Conservation (phyloP, 768 basidiomycete species). For the Russula abietina region DNA sequence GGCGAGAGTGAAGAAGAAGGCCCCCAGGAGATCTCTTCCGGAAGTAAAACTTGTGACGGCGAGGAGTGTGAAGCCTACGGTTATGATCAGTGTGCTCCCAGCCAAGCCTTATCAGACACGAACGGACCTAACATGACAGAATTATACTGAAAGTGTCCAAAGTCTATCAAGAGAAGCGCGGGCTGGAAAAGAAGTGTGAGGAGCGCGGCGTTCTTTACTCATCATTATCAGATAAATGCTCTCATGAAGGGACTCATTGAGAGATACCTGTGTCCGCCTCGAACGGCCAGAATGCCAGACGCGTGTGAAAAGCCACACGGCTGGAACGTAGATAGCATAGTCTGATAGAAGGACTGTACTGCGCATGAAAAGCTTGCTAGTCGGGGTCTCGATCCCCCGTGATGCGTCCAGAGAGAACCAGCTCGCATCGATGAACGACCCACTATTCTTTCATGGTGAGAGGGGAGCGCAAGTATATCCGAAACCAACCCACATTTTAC, state of each 20-base stretch:
- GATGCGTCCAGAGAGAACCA: slow-evolving; percentile 73
- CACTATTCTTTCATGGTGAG: slow-evolving; percentile 33
- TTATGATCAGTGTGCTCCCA: background rate
- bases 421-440: slow-evolving; percentile 42
- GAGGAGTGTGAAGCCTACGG: slow-evolving; percentile 58
- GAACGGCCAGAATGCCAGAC: slow-evolving; percentile 67
- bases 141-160: slow-evolving; percentile 95
- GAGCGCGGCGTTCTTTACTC: slow-evolving; percentile 53
- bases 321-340: slow-evolving; percentile 65
- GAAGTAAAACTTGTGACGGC: slow-evolving; percentile 63
- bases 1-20: slow-evolving; percentile 74
- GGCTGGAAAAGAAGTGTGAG: slow-evolving; percentile 77
- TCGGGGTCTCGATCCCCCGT: slow-evolving; percentile 62
- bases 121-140: slow-evolving; percentile 81
- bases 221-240: background rate
- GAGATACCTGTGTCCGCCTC: slow-evolving; percentile 66
- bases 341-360: slow-evolving; percentile 66
- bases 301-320: slow-evolving; percentile 58
- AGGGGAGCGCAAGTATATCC: background rate
- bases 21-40: slow-evolving; percentile 68
- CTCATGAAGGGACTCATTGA: background rate
- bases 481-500: slow-evolving; percentile 53
- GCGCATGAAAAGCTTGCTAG: slow-evolving; percentile 76
- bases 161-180: slow-evolving; percentile 76
- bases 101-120: background rate